These are phyloP conservation scores for Cochlearia excelsa DNA, from an alignment of 345 rosid genomes.

Conservation along the genomic window DNA sequence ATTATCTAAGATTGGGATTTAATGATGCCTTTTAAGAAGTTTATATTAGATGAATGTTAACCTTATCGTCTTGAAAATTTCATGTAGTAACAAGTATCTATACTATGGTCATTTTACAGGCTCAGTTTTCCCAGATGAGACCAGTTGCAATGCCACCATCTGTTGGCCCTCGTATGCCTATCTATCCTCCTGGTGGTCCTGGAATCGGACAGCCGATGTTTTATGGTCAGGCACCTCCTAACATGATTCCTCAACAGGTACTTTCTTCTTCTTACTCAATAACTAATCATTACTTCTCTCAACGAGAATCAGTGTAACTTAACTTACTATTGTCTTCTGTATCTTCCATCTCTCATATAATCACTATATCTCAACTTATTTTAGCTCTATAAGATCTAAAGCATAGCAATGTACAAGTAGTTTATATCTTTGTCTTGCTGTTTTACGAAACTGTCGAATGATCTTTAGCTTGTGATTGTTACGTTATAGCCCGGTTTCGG, in stretches of 20 bases:
- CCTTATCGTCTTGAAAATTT: not conserved
- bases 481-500: constrained; percentile 72
- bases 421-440: no score
- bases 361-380: not conserved
- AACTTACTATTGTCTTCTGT: no score
- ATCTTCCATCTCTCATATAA: not conserved
- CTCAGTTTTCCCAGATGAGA: constrained; percentile 87
- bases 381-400: not conserved
- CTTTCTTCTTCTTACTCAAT: not conserved
- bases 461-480: constrained; percentile 3
- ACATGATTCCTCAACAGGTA: constrained; percentile 84
- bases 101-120: constrained; percentile 38
- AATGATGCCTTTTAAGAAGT: not conserved
- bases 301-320: constrained; percentile 44
- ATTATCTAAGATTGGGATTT: not conserved
- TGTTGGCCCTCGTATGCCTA: constrained; percentile 77
- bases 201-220: constrained; percentile 79
- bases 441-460: not conserved
- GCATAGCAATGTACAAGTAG: no score
- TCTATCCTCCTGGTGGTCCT: constrained; percentile 77
- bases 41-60: not conserved
- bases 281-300: constrained; percentile 42
- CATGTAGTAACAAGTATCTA: not conserved
- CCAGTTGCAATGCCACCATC: constrained; percentile 73
- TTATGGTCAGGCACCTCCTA: constrained; percentile 85